phyloP scores from a whole-genome alignment of 2,329 filamentous ascomycete species.

The Cladosporium sp. region DNA sequence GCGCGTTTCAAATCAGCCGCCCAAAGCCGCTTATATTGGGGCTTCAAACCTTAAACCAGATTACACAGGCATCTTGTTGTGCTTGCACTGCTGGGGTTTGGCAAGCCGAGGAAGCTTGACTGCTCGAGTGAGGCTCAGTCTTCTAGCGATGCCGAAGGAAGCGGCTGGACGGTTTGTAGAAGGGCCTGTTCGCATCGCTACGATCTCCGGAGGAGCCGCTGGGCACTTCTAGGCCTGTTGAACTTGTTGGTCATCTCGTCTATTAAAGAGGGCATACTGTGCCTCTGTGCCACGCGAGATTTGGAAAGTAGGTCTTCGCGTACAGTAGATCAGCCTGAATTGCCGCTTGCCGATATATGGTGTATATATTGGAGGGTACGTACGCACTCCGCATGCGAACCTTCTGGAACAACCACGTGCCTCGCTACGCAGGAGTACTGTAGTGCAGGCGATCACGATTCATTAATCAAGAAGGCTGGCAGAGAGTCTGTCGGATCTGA shows the following conservation, averaged over 20 bases:
- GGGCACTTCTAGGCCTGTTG: background rate
- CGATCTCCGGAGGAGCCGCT: background rate
- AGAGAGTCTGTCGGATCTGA: too few species aligned
- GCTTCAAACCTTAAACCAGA: background rate
- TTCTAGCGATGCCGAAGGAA: background rate
- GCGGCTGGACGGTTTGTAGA: background rate
- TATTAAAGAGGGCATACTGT: background rate
- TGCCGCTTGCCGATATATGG: background rate
- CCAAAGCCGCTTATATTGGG: constrained; percentile 5
- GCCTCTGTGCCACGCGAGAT: background rate
- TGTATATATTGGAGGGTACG: background rate
- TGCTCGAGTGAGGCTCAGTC: too few species aligned
- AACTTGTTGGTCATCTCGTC: background rate
- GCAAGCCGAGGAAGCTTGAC: background rate
- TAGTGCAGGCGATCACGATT: too few species aligned
- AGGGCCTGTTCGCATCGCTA: background rate
- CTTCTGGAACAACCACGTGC: background rate
- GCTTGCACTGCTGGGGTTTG: too few species aligned
- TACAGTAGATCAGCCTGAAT: background rate
- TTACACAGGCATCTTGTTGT: background rate
- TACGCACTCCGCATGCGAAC: background rate
- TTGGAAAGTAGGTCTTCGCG: background rate
- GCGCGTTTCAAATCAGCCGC: background rate
- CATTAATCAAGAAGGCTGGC: too few species aligned
- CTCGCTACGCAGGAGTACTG: background rate